phyloP scores from a whole-genome alignment of 1,284 basidiomycete species.

The Ganoderma lucidum region DNA sequence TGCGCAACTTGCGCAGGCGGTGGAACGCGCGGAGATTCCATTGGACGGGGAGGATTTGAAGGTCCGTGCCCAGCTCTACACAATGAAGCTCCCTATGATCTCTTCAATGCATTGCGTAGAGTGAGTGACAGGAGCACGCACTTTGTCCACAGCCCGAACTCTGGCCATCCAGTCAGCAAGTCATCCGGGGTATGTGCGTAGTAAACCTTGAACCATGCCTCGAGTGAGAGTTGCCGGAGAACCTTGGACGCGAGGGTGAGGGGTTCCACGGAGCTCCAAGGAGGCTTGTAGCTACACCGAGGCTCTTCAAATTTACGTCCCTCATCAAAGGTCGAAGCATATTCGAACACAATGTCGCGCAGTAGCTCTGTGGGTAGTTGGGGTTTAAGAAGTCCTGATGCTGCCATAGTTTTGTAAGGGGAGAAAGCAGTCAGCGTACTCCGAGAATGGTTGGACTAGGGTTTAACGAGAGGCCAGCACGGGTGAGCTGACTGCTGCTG shows the following conservation, averaged over 20 bases:
- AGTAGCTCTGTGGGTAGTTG: conserved; percentile 27
- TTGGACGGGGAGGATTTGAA: conserved; percentile 18
- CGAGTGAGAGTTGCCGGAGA: conserved; percentile 26
- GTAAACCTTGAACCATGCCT: conserved; percentile 34
- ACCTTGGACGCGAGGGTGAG: conserved; percentile 24
- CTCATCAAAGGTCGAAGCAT: conserved; percentile 4
- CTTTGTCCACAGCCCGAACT: conserved; percentile 29
- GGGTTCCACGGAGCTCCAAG: conserved; percentile 25
- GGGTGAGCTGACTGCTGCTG: not conserved
- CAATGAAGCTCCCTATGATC: conserved; percentile 27
- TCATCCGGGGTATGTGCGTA: conserved; percentile 24
- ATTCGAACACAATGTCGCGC: conserved; percentile 21
- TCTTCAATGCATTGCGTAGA: not conserved
- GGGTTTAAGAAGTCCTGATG: not conserved
- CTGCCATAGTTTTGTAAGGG: not conserved
- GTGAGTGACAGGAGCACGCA: conserved; percentile 3
- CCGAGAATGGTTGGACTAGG: not conserved
- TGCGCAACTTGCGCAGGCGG: conserved; percentile 29
- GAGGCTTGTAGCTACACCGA: conserved; percentile 25
- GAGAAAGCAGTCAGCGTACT: not conserved
- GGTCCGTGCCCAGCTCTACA: conserved; percentile 26
- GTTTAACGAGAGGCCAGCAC: not conserved
- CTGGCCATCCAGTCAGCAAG: conserved; percentile 28
- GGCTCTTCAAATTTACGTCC: conserved; percentile 8
- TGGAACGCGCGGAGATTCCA: conserved; percentile 30